Evolutionary conservation across 805 yeast genomes (phyloP), one percentile per base, ranked within the genome.

Genomic region (Kuraishia piskuri): DNA sequence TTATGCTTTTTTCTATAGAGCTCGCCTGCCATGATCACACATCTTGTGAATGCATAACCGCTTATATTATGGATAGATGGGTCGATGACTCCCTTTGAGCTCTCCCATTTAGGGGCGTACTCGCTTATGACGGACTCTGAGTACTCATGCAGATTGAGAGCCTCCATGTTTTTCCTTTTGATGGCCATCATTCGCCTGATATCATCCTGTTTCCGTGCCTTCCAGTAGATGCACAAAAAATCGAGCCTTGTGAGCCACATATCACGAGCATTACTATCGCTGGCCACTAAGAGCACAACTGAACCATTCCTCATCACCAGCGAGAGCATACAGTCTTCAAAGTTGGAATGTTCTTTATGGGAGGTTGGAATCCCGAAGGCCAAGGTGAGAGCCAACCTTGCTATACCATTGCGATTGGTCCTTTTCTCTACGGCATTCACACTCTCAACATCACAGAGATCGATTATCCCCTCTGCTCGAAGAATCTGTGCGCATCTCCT

Each of bases 1-100:
- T 83, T 88, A 54, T 78, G 80, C 2, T 80, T 75, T 61, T 90
- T 91, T 58, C 82, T 82, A 62, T 78, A 90, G 23, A 92, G 64
- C 31, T 73, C 66, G 0, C 97, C 97, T 55, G 82, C 77, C 68
- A 75, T 75, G 22, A 85, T 68, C 2, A 91, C 68, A 10, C 84
- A 75, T 17, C 82, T 78, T 23, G 82, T 75, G 67, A 85, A 72
- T 0, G 92, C 74, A 51, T 81, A 64, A 2, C 83, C 71, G 10
- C 84, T 80, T 21, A 83, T 76, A 57, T 81, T 79, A 62, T 79
- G 80, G 2, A 82, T 64, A 9, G 57, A 55, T 0, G 85, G 72
- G 58, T 84, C 83, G 0, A 89, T 79, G 1, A 63, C 45, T 0
- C 81, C 86, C 21, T 72, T 66, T 10, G 83, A 72, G 1, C 75